Evolutionary conservation across 306 rosid species (phyloP).

Genomic region (Cajanus cajan): DNA sequence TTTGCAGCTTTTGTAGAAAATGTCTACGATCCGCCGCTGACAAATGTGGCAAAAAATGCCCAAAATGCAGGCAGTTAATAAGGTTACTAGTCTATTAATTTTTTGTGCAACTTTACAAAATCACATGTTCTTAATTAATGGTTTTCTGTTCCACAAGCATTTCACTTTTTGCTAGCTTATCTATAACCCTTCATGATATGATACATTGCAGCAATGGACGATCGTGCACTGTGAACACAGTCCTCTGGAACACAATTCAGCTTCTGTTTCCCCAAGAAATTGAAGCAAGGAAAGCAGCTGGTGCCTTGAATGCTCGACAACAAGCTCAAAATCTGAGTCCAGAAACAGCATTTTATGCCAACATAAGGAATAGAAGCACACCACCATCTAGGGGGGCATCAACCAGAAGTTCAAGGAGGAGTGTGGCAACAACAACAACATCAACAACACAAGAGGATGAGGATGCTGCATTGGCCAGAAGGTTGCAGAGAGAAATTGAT

Average conservation of each 20-base stretch:
- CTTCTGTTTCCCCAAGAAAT: conserved; percentile 89
- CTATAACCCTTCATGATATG: background rate
- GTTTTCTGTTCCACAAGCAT: background rate
- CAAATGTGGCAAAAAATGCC: conserved; percentile 92
- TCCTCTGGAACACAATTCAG: conserved; percentile 95
- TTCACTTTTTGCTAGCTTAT: no score
- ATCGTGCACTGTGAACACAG: conserved; percentile 90
- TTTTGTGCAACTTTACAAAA: background rate
- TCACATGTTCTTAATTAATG: background rate
- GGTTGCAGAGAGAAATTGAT: conserved; percentile 30
- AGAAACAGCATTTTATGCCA: conserved; percentile 45
- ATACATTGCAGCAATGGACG: conserved; percentile 70
- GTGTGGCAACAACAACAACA: background rate
- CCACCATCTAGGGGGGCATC: conserved; percentile 7
- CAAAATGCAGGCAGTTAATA: conserved; percentile 87
- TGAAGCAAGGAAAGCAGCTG: conserved; percentile 68
- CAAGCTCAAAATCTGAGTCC: conserved; percentile 34
- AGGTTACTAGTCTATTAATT: conserved; percentile 40
- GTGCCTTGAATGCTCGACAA: conserved; percentile 39
- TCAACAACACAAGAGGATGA: conserved; percentile 30
- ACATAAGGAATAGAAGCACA: conserved; percentile 40
- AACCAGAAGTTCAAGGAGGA: conserved; percentile 51
- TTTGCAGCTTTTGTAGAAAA: conserved; percentile 79
- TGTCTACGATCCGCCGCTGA: conserved; percentile 86
- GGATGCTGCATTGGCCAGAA: conserved; percentile 40